A percentile compares a stretch with the other conserved stretches of the same genome.
These are phyloP conservation scores for Luffa aegyptiaca DNA, from an alignment of 306 rosid species.

Conservation along the genomic window DNA sequence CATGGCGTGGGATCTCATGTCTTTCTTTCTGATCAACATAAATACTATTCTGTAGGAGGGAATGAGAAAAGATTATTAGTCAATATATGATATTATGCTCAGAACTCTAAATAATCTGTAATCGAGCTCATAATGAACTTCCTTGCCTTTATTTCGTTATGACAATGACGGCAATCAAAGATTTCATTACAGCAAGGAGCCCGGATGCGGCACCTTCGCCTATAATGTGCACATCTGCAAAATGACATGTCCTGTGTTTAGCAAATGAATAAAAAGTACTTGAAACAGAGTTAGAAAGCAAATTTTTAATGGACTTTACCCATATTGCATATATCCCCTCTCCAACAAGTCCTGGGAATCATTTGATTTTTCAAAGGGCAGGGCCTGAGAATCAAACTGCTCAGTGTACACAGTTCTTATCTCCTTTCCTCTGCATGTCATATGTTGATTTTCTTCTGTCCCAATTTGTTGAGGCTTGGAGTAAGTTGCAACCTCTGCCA, in stretches of 20 bases:
- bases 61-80: neutral
- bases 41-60: conserved; percentile 46
- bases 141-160: conserved; percentile 60
- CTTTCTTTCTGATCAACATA: conserved; percentile 48
- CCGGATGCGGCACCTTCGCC: conserved; percentile 55
- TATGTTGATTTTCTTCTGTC: conserved; percentile 26
- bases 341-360: conserved; percentile 19
- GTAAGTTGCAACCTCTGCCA: conserved; percentile 47
- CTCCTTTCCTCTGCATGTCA: conserved; percentile 16
- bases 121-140: neutral
- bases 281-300: neutral
- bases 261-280: neutral
- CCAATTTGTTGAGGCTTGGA: conserved; percentile 35
- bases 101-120: neutral
- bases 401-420: neutral
- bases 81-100: neutral
- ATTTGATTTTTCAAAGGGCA: conserved; percentile 27
- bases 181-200: conserved; percentile 92
- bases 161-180: conserved; percentile 75
- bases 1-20: conserved; percentile 75
- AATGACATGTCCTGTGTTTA: neutral
- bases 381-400: conserved; percentile 18
- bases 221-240: conserved; percentile 66
- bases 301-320: conserved; percentile 30
- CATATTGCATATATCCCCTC: conserved; percentile 46